Base-by-base conservation (phyloP, 371 early-diverging fungal genomes). In the Choanephora cucurbitarum region DNA sequence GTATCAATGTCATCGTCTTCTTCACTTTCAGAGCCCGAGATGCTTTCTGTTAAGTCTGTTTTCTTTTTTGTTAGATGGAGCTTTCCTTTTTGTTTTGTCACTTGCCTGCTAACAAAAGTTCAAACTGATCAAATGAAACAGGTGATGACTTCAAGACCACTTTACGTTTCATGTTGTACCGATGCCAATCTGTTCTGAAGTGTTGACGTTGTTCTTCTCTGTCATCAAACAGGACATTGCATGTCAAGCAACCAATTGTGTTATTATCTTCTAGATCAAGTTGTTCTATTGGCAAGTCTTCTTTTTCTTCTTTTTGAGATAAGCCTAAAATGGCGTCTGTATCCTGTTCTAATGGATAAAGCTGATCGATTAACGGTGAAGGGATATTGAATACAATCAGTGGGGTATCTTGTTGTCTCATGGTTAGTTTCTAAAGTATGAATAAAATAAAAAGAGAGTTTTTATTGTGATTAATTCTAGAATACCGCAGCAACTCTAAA, bases 111-210 rank as follows among this genome's bases (percentile, higher is more conserved):
- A 95, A 73, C 46, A 92, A 82, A 52, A 81, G 78, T 10, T 86
- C 83, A 79, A 97, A 99, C 50, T 79, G 81, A 53, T 89, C 86
- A 17, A 86, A 84, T 1, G 86, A 64, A 6, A 99, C 88, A 17
- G 97, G 94, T 0, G 92, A 85, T 10, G 92, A 73, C 13, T 90
- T 47, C 1, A 72, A 53, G 41, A 73, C 95, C 18, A 95, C 87
- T 63, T 93, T 95, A 53, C 96, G 84, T 76, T 97, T 97, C 28
- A 98, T 80, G 72, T 99, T 99, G 81, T 98, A 99, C 32, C 97
- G 75, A 70, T 98, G 99, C 97, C 97, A 99, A 76, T 99, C 98
- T 11, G 91, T 87, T 10, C 87, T 84, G 73, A 94, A 94, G 69
- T 99, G 99, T 15, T 77, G 76, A 40, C 97, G 76, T 72, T 97